Evolutionary conservation across 495 filamentous ascomycete genomes (phyloP), one percentile per base, ranked within the genome.

Genomic region (Penicillium coprophilum): DNA sequence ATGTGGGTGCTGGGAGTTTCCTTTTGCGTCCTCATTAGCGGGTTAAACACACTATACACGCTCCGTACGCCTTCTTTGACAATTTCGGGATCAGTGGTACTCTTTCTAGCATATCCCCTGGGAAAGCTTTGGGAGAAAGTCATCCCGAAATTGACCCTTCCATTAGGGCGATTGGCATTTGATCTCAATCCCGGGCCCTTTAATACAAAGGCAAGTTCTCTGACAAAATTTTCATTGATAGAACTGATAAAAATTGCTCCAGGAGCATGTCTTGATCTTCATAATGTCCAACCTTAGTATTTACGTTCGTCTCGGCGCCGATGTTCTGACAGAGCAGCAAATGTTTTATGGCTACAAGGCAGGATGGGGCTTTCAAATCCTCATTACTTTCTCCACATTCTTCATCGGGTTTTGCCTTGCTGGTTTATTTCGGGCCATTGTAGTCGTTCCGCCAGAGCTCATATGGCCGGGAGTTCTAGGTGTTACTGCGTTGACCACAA

Each of bases 401-500:
- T 71, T 80, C 40, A 72, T 80, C 31, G 80, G 80, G 10, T 82
- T 81, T 39, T 75, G 76, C 31, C 66, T 82, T 38, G 78, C 80
- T 19, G 80, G 80, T 0, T 46, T 82, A 74, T 59, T 86, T 3
- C 79, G 88, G n/a, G 78, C 85, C 21, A 88, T 87, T 64, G 75
- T 93, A n/a, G 90, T 95, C 15, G 78, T 85, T 10, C 90, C 91
- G 4, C 79, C 80, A 30, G 87, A 87, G 40, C 89, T 96, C 82
- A 89, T 95, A 36, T 96, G 91, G 91, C 91, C 91, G 0, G 85
- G 85, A 21, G 91, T 90, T 6, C 76, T 96, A 46, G 85, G 90
- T 76, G 88, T 87, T 20, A 87, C 89, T 5, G 84, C 90, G 48
- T 89, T 94, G 80, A 89, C 91, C 52, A 85, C 82, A 6, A 92